Percentiles rank a stretch among this genome's conserved stretches.
Evolutionary conservation across 2,329 filamentous ascomycete genomes (phyloP).

Genomic region (Penicillium expansum): DNA sequence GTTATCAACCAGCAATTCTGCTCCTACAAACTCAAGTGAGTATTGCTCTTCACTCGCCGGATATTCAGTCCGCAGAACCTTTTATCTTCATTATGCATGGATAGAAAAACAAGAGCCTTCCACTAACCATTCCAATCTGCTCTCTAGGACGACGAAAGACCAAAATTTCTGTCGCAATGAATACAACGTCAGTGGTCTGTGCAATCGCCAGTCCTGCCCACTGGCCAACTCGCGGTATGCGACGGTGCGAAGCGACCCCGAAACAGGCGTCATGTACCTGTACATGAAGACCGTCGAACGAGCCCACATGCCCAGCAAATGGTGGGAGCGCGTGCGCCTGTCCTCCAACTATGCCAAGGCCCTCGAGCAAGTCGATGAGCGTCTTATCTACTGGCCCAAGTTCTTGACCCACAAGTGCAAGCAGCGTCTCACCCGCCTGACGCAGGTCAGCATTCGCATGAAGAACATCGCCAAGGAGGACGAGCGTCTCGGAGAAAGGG

Average conservation of each 20-base stretch:
- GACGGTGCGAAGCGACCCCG: conserved; percentile 78
- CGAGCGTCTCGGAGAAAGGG: conserved; percentile 78
- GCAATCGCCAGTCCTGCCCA: conserved; percentile 83
- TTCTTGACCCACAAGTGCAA: conserved; percentile 94
- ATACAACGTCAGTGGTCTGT: conserved; percentile 80
- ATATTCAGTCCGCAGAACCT: neutral
- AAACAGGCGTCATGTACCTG: conserved; percentile 80
- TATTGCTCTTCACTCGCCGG: conserved; percentile 10
- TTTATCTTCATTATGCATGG: conserved; percentile 2
- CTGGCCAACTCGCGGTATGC: conserved; percentile 91
- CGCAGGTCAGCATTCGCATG: conserved; percentile 79
- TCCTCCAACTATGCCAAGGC: conserved; percentile 89
- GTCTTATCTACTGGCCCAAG: conserved; percentile 90
- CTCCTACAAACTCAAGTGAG: conserved; percentile 87
- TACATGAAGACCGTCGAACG: conserved; percentile 97
- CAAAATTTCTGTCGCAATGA: conserved; percentile 96
- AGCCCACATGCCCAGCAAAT: conserved; percentile 79
- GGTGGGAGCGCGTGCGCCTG: conserved; percentile 92
- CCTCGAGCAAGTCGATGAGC: conserved; percentile 79
- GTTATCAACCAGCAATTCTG: conserved; percentile 96
- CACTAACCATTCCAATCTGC: conserved; percentile 6
- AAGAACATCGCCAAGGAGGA: conserved; percentile 83
- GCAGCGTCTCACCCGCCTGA: conserved; percentile 86
- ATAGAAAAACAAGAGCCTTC: conserved; percentile 4
- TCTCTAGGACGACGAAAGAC: conserved; percentile 69